phyloP scores from a whole-genome alignment of 192 early-diverging fungal genomes.

The Coemansia sp. region DNA sequence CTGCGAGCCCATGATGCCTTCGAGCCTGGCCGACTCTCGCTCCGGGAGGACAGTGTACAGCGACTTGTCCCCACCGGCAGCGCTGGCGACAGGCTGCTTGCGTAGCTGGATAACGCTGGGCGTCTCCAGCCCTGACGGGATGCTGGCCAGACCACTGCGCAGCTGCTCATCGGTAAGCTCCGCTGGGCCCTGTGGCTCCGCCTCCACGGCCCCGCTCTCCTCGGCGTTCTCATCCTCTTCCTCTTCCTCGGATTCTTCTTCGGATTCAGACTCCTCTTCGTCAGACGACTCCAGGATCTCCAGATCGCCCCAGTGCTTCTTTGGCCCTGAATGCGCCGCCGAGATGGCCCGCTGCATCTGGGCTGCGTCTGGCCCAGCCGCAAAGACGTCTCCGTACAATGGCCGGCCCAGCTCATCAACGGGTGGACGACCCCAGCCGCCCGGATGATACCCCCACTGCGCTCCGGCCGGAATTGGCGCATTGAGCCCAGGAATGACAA shows the following conservation, averaged over 20 bases:
- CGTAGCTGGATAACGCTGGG: slow-evolving; percentile 88
- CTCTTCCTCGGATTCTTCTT: slow-evolving; percentile 54
- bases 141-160: slow-evolving; percentile 54
- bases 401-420: slow-evolving; percentile 84
- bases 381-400: slow-evolving; percentile 96
- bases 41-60: slow-evolving; percentile 86
- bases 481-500: slow-evolving; percentile 91
- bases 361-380: slow-evolving; percentile 48
- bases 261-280: slow-evolving; percentile 69
- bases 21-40: slow-evolving; percentile 58
- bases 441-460: slow-evolving; percentile 98
- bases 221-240: slow-evolving; percentile 51
- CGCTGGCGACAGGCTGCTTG: slow-evolving; percentile 63
- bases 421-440: slow-evolving; percentile 85
- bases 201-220: slow-evolving; percentile 51
- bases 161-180: slow-evolving; percentile 53
- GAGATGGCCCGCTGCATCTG: slow-evolving; percentile 19
- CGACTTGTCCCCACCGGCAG: slow-evolving; percentile 35
- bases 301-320: slow-evolving; percentile 84
- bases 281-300: slow-evolving; percentile 61
- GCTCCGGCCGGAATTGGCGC: slow-evolving; percentile 94
- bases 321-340: slow-evolving; percentile 2
- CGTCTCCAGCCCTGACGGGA: slow-evolving; percentile 67
- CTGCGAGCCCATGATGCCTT: slow-evolving; percentile 91
- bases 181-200: neutral